Base-by-base conservation (phyloP, 1,139 yeast genomes). In the Saccharomyces hybrid region DNA sequence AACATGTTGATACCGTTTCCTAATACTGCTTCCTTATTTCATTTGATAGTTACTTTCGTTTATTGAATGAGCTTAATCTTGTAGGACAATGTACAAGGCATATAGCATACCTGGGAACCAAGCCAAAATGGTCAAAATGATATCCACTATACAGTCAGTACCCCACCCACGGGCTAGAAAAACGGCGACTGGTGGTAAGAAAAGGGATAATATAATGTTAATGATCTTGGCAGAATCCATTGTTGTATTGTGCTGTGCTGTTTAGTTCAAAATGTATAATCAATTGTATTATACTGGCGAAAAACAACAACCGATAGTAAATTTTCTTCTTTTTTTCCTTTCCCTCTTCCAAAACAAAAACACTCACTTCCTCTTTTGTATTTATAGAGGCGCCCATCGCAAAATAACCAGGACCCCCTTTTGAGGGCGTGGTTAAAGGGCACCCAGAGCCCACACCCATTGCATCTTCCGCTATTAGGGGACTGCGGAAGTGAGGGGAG, bases 121-220 rank as follows among this genome's bases (percentile, higher is more conserved):
- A 2, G 96, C 96, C 54, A 89, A 74, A 53, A 84, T 62, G 69
- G 90, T 85, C 53, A 89, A 76, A 28, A 87, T 78, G 54, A 88
- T 75, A 70, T 88, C 89, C 63, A 88, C 83, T 71, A 82, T 76
- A 61, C 84, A 57, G 20, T 53, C 57, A 51, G 88, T 80, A 62
- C 80, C 80, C 62, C 84, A 69, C 0, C 95, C 95, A 60, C 89
- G 74, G 67, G 86, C 85, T 59, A 87, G 72, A 56, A 84, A 78
- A 41, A 88, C 96, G 13, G 95, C 90, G 47, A 88, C 73, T 6
- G 95, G 95, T 8, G 96, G 96, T 55, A 87, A 66, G 65, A 88
- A 79, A 59, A 88, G 78, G 16, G 95, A 91, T 48, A 66, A 56
- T 54, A 64, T 57, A 46, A 61, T 51, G 64, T 66, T 66, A 48